These are phyloP conservation scores for Fagus crenata DNA, from an alignment of 306 rosid genomes.

Conservation along the genomic window DNA sequence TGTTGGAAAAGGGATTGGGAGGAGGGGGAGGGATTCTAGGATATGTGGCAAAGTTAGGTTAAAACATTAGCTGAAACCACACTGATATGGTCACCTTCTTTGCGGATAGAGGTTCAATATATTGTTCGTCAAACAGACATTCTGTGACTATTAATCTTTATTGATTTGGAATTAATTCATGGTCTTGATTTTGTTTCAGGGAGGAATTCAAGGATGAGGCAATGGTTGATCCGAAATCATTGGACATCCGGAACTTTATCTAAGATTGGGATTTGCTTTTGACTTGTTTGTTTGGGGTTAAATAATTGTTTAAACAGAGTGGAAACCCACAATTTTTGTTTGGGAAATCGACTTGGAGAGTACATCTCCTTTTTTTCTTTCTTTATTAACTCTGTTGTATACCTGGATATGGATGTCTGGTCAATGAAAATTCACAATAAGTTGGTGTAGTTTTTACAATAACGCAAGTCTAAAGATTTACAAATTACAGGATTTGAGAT, in stretches of 20 bases:
- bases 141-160: background rate
- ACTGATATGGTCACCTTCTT: background rate
- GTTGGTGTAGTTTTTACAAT: background rate
- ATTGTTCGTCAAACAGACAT: background rate
- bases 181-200: constrained; percentile 48
- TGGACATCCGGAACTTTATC: constrained; percentile 89
- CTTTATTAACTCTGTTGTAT: background rate
- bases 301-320: constrained; percentile 36
- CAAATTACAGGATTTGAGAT: background rate
- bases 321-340: constrained; percentile 36
- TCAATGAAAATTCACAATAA: constrained; percentile 2
- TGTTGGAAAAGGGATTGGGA: background rate
- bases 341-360: constrained; percentile 34
- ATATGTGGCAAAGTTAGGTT: background rate
- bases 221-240: constrained; percentile 56
- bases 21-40: background rate
- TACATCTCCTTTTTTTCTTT: constrained; percentile 37
- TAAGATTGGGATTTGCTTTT: constrained; percentile 24
- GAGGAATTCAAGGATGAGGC: constrained; percentile 95
- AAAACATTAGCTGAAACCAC: background rate
- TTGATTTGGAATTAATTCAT: background rate
- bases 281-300: constrained; percentile 20
- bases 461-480: background rate
- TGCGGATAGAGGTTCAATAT: background rate
- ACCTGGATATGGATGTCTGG: background rate